Evolutionary conservation across 352 stramenopile genomes (phyloP).

Genomic region (Blastocystis sp.): DNA sequence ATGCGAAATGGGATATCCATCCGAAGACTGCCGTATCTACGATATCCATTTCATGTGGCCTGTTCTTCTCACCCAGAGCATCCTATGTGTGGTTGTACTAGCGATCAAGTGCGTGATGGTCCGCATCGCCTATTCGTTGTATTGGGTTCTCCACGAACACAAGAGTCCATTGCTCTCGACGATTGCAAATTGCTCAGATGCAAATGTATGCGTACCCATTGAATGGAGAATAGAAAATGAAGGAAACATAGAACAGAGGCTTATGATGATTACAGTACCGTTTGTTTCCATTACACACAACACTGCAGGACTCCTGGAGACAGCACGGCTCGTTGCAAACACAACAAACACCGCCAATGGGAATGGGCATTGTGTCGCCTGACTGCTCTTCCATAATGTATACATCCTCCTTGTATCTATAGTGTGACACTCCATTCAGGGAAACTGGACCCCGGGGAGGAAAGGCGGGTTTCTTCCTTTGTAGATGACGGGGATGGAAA

Average conservation of each 20-base stretch:
- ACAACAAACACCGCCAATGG: background rate
- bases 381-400: conserved; percentile 41
- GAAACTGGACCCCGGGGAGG: background rate
- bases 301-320: conserved; percentile 2
- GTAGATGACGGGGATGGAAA: background rate
- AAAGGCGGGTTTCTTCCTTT: conserved; percentile 9
- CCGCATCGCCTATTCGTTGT: background rate
- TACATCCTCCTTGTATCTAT: conserved; percentile 2
- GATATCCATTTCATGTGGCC: conserved; percentile 34
- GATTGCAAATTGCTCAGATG: too few species aligned
- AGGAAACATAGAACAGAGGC: background rate
- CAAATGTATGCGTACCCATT: too few species aligned
- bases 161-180: background rate
- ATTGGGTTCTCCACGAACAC: background rate
- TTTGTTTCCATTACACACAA: background rate
- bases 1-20: background rate
- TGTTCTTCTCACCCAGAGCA: background rate
- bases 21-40: conserved; percentile 26
- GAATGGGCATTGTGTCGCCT: background rate
- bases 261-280: conserved; percentile 1
- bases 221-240: too few species aligned
- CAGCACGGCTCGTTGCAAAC: conserved; percentile 9
- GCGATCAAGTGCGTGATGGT: background rate
- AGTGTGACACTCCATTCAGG: background rate
- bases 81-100: conserved; percentile 4